Conservation (phyloP, 2,329 filamentous ascomycete species). For the Cercospora nicotianae region DNA sequence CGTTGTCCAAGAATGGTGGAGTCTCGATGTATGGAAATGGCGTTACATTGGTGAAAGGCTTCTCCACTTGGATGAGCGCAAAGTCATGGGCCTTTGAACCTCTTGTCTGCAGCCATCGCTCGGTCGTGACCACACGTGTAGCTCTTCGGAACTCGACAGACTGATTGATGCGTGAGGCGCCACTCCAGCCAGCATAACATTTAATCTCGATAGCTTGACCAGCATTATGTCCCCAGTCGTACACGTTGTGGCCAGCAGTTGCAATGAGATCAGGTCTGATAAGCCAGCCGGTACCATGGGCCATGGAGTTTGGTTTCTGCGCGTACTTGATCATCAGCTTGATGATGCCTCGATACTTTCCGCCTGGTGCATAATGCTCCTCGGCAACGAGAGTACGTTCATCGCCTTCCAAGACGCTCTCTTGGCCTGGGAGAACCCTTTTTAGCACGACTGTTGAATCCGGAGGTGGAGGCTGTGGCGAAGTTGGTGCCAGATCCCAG, state of each 20-base stretch:
- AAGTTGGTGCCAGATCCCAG: neutral
- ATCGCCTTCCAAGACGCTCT: neutral
- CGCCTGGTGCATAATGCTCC: neutral
- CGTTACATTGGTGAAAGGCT: neutral
- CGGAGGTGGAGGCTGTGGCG: neutral
- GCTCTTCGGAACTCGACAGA: neutral
- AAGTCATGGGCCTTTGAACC: neutral
- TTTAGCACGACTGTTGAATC: neutral
- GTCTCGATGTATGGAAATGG: neutral
- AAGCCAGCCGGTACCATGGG: neutral
- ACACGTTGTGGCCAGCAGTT: neutral
- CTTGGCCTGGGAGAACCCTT: neutral
- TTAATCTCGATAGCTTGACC: neutral
- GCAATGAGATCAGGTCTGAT: neutral
- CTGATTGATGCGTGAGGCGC: neutral
- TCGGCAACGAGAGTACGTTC: neutral
- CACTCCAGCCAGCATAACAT: neutral
- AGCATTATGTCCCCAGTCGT: neutral
- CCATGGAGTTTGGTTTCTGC: neutral
- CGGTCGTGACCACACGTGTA: neutral
- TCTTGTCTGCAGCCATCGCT: neutral
- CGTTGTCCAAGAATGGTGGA: neutral
- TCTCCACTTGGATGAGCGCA: neutral
- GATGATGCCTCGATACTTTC: neutral
- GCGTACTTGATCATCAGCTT: neutral